Evolutionary conservation across 176 grass and related monocot genomes (phyloP), one percentile per base, ranked within the genome.

Genomic region (Coix lacrymajobi): DNA sequence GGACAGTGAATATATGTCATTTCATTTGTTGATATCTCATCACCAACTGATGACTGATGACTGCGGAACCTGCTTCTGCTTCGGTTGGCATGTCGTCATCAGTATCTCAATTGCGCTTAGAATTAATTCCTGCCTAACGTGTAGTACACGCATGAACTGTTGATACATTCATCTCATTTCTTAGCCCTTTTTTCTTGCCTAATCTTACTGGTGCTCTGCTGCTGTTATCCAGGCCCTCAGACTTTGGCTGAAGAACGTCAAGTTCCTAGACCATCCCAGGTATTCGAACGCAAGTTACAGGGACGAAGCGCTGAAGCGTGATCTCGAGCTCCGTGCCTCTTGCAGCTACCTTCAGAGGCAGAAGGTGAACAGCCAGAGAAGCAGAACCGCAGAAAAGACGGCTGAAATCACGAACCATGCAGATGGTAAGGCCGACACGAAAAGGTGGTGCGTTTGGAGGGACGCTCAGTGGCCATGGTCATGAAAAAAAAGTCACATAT

Each of bases 381-480:
- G 26, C 32, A 22, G 49, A 8, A 19, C 12, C 5, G 2, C 15
- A 1, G 7, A 87, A 40, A 65, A 52, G 43, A 64, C 8, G 0
- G 24, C 56, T 17, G 68, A 34, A 78, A 80, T 12, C 26, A 20
- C 34, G 9, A 66, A 81, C 44, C 43, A 69, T 71, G 48, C n/a
- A 13, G 83, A 71, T 62, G 30, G 44, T 31, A 43, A 49, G 34
- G 56, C 8, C 8, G 51, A 78, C 33, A 52, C 12, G 32, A 71
- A 62, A 46, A 91, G 83, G 54, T 96, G 85, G 83, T 96, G 93
- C 70, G 78, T 78, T 24, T 98, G 96, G 96, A 95, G 43, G 65
- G 87, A 99, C 78, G 93, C 96, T 60, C 89, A 84, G 43, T 99
- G 91, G 93, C 96, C 93, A 58, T 94, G 96, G 89, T 90, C 89